These are phyloP conservation scores for Coemansia sp. DNA, from an alignment of 192 early-diverging fungal species.

Conservation along the genomic window DNA sequence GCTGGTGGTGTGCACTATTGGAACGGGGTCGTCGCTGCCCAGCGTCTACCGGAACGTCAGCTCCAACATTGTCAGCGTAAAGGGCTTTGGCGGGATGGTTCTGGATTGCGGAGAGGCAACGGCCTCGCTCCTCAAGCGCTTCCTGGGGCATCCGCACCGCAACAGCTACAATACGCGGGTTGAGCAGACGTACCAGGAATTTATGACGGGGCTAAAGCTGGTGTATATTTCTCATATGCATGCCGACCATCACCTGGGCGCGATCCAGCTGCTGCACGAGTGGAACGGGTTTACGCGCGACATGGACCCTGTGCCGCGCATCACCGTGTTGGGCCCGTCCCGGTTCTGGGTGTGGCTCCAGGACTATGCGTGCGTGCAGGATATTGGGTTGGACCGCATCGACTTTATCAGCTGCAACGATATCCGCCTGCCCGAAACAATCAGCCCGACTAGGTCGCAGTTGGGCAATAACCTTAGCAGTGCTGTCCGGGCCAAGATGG, in stretches of 20 bases:
- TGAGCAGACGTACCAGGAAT: conserved; percentile 34
- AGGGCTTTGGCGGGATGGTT: conserved; percentile 59
- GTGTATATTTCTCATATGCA: conserved; percentile 95
- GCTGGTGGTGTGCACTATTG: conserved; percentile 62
- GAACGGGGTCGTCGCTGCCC: conserved; percentile 87
- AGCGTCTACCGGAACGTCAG: conserved; percentile 91
- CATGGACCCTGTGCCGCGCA: conserved; percentile 8
- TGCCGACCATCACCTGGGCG: conserved; percentile 95
- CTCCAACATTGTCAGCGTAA: conserved; percentile 67
- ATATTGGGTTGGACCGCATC: conserved; percentile 39
- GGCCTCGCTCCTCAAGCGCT: conserved; percentile 71
- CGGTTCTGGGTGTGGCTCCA: conserved; percentile 43
- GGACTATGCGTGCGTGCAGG: conserved; percentile 44
- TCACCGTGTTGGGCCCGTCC: conserved; percentile 46
- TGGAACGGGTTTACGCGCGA: conserved; percentile 57
- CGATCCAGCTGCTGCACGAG: conserved; percentile 62
- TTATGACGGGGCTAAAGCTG: conserved; percentile 55
- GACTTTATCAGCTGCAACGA: conserved; percentile 42
- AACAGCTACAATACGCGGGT: conserved; percentile 41
- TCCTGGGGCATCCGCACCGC: conserved; percentile 53
- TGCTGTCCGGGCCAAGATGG: background rate
- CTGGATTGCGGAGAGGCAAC: conserved; percentile 92
- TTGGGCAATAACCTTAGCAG: too few species aligned
- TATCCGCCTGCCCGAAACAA: conserved; percentile 15
- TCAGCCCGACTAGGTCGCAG: too few species aligned